Evolutionary conservation across 2,329 filamentous ascomycete species (phyloP), one percentile per base, ranked within the genome.

Genomic region (Rutstroemia sp.): DNA sequence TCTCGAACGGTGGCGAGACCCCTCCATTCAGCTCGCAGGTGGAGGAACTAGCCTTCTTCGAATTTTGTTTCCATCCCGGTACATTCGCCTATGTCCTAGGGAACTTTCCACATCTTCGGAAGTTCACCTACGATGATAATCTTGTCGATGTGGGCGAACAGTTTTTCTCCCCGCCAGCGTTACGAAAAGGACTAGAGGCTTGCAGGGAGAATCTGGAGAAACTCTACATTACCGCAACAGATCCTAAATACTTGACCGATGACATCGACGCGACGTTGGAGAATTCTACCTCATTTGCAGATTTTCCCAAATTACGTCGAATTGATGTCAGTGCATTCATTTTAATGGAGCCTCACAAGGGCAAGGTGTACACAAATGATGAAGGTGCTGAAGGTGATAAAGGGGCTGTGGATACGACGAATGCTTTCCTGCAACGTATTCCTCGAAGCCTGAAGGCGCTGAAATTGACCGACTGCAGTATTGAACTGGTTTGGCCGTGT

Each of bases 371-470:
- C 25, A 34, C 9, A 12, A 4, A 34, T 12, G 10, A 34, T 12
- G 3, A 34, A 12, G 30, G 30, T 12, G 10, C 14, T 12, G 3
- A 34, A 12, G 30, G 30, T 34, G 10, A 34, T 34, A 3, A 34
- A 34, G 30, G 30, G 10, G 30, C 1, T 10, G 6, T 7, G n/a
- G 16, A 34, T 38, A 44, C 6, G n/a, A 44, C 6, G n/a, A 19
- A 19, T 27, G 38, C 49, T 17, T 51, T 51, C 25, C 7, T 42
- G 30, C 8, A 30, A 16, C 49, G 49, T 23, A 51, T 51, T 27
- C 49, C 49, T 42, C 49, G 23, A 6, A 21, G 23, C 27, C 14
- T 51, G 12, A 23, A 51, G 19, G 40, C 7, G 5, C 38, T 51
- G 9, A 16, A 10, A 51, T 14, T 51, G 36, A 30, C 39, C 14